Conservation (phyloP, 2,329 filamentous ascomycete genomes). For the Nemania bipapillata region DNA sequence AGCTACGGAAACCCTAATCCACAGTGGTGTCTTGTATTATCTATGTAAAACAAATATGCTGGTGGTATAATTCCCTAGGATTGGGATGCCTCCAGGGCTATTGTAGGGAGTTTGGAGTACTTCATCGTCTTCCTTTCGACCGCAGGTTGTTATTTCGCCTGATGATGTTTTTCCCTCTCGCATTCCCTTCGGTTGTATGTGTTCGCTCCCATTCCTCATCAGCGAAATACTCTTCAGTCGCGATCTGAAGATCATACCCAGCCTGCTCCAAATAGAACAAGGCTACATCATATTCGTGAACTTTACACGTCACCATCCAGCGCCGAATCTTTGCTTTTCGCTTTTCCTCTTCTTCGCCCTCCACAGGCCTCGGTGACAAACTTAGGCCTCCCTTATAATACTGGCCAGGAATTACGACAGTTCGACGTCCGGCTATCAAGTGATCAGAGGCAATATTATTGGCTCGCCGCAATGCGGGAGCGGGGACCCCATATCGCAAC, state of each 20-base stretch:
- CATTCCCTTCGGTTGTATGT: conserved; percentile 65
- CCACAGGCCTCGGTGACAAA: conserved; percentile 75
- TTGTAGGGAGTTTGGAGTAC: conserved; percentile 16
- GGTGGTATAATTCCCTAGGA: neutral
- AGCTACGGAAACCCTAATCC: neutral
- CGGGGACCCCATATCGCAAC: conserved; percentile 76
- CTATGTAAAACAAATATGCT: conserved; percentile 4
- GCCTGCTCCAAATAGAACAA: conserved; percentile 78
- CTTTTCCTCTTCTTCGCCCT: conserved; percentile 77
- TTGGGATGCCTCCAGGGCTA: neutral
- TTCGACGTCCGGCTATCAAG: conserved; percentile 74
- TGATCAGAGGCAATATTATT: conserved; percentile 80
- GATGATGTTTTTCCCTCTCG: conserved; percentile 50
- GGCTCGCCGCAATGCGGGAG: conserved; percentile 68
- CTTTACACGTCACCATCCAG: conserved; percentile 83
- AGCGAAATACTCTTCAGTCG: conserved; percentile 71
- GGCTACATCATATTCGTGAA: conserved; percentile 79
- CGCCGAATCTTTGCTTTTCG: conserved; percentile 76
- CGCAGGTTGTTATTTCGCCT: conserved; percentile 43
- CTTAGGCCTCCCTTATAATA: conserved; percentile 74
- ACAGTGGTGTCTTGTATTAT: conserved; percentile 1
- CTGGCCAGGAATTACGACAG: conserved; percentile 75
- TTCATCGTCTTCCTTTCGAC: conserved; percentile 35
- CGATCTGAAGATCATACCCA: conserved; percentile 72
- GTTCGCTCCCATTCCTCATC: conserved; percentile 76